Base-by-base conservation (phyloP, 306 rosid genomes). In the Casuarina equisetifolia region DNA sequence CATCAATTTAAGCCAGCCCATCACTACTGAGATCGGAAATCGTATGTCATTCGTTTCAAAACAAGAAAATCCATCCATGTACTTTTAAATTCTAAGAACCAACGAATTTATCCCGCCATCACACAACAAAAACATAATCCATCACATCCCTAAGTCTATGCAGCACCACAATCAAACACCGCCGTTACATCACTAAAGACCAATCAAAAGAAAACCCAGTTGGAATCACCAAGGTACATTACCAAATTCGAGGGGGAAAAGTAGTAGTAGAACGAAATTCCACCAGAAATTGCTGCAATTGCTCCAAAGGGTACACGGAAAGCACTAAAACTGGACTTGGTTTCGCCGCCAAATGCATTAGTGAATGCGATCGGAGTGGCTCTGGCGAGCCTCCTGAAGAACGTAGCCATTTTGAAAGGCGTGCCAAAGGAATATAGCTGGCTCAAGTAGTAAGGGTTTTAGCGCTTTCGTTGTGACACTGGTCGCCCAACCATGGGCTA, bases 211-310 rank as follows among this genome's bases (percentile, higher is more conserved):
- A 73, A 76, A 76, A 78, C 51, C 78, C 78, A 69, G 54, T 69
- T 58, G 17, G 35, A 63, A 77, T 50, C 19, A 17, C 45, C 12
- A 4, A 36, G 64, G 36, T 46, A 71, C 67, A 17, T 80, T 89
- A 96, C 99, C 81, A 91, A 69, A 77, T 80, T 78, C 66, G 96
- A 78, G 38, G 92, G 85, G 69, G 96, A 88, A 42, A 69, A 77
- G 81, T 79, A 88, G 84, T 82, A 96, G 39, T 88, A 46, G 78
- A 80, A 91, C 45, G 99, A 96, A 82, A 85, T 17, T 77, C 94
- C 99, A 68, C 97, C 99, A 70, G 97, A 87, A 80, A 90, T 75
- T 51, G 98, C 98, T 6, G 97, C 96, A 42, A 90, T 59, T 0
- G 96, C 93, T 51, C 94, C 89, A 43, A 91, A 76, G 4, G 99